Evolutionary conservation across 192 early-diverging fungal species (phyloP).

Genomic region (Backusella australiensis): DNA sequence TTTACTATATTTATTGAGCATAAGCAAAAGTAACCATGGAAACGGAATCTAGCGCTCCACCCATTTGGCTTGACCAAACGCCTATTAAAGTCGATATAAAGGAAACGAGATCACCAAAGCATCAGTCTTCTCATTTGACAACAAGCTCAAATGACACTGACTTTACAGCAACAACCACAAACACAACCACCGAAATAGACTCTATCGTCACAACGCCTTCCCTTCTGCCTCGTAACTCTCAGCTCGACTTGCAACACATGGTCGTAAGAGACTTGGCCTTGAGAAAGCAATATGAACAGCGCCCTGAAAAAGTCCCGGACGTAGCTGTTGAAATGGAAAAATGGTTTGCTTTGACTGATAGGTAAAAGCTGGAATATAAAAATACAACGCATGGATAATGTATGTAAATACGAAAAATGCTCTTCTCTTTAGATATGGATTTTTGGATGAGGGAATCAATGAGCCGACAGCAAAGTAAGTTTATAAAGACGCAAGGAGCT

Average conservation of each 20-base stretch:
- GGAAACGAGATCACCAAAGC: background rate
- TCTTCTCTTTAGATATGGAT: conserved; percentile 29
- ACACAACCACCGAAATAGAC: background rate
- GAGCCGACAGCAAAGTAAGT: background rate
- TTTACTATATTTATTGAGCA: background rate
- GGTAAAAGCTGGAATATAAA: conserved; percentile 15
- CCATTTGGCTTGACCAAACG: background rate
- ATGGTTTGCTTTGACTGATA: conserved; percentile 36
- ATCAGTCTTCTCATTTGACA: background rate
- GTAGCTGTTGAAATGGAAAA: conserved; percentile 36
- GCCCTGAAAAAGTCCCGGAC: conserved; percentile 22
- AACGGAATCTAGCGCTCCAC: background rate
- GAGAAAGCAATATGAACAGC: conserved; percentile 4
- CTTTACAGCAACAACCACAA: background rate
- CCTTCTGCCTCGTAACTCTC: background rate
- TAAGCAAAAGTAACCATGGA: background rate
- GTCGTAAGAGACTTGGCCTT: background rate
- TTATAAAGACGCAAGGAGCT: background rate
- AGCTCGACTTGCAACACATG: background rate
- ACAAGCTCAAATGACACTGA: conserved; percentile 6
- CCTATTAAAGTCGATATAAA: background rate
- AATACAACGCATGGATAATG: background rate
- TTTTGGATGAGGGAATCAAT: conserved; percentile 14
- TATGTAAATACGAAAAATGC: background rate
- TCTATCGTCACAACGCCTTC: background rate